Conservation (phyloP, 2,329 filamentous ascomycete species). For the Aspergillus novofumigatus region DNA sequence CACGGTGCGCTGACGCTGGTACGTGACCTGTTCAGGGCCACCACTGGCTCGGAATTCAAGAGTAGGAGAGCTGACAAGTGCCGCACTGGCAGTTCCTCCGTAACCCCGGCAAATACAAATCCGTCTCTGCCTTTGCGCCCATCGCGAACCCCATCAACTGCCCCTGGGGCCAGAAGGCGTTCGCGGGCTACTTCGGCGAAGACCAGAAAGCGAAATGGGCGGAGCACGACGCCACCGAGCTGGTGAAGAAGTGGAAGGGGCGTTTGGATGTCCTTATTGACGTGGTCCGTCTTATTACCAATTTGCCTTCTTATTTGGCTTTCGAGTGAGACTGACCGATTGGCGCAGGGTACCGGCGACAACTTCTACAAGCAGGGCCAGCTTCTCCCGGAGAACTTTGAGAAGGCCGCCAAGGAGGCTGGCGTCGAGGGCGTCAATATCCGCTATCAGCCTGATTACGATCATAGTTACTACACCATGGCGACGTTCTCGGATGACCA, state of each 20-base stretch:
- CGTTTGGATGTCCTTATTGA: conserved; percentile 79
- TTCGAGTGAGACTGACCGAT: background rate
- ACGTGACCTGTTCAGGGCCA: too few relatives aligned
- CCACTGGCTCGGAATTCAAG: too few relatives aligned
- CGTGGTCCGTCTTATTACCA: conserved; percentile 54
- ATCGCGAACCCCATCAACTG: conserved; percentile 81
- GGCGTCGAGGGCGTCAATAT: conserved; percentile 70
- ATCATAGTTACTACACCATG: conserved; percentile 98
- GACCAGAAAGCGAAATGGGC: conserved; percentile 70
- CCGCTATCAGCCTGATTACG: conserved; percentile 85
- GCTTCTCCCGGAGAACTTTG: conserved; percentile 88
- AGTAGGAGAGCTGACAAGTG: background rate
- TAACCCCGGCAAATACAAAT: conserved; percentile 85
- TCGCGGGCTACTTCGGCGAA: conserved; percentile 81
- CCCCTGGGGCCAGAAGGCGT: conserved; percentile 95
- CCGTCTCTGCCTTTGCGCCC: conserved; percentile 84
- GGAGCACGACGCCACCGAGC: conserved; percentile 86
- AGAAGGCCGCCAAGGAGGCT: conserved; percentile 69
- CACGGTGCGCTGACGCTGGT: conserved; percentile 85
- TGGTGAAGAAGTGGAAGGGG: conserved; percentile 70
- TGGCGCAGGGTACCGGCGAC: conserved; percentile 73
- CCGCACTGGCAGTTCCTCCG: conserved; percentile 63
- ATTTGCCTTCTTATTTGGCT: background rate
- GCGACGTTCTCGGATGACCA: conserved; percentile 86
- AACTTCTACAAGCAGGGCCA: conserved; percentile 96